Conservation (phyloP, 139 green algal species). For the Edaphochlamys debaryana region DNA sequence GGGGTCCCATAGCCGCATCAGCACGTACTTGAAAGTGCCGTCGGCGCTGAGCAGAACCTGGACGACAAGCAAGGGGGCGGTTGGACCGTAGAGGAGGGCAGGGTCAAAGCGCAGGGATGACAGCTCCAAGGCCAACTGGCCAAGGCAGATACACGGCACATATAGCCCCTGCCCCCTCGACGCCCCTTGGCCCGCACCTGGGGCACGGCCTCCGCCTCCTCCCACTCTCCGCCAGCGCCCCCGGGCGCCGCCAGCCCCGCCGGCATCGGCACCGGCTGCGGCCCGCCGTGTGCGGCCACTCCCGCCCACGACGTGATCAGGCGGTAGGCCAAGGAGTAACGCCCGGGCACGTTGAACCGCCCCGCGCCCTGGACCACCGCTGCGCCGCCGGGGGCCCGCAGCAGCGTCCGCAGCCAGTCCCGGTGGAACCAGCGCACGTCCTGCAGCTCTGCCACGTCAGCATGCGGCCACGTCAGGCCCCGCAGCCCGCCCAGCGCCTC, state of each 20-base stretch:
- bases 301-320: constrained; percentile 18
- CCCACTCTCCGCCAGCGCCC: no score
- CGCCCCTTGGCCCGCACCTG: no score
- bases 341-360: constrained; percentile 35
- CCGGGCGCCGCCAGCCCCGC: not conserved
- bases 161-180: no score
- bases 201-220: no score
- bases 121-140: no score
- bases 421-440: constrained; percentile 50
- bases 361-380: not conserved
- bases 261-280: not conserved
- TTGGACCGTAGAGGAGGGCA: no score
- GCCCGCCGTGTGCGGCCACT: not conserved
- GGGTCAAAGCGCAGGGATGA: no score
- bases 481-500: constrained; percentile 20
- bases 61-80: no score
- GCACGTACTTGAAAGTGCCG: constrained; percentile 87
- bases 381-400: not conserved
- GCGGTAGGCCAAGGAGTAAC: constrained; percentile 35
- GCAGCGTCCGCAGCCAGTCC: constrained; percentile 32
- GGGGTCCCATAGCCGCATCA: constrained; percentile 67
- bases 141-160: no score
- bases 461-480: not conserved
- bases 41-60: constrained; percentile 61
- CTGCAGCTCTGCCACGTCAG: constrained; percentile 39